Evolutionary conservation across 495 filamentous ascomycete species (phyloP).

Genomic region (Talaromyces liani): DNA sequence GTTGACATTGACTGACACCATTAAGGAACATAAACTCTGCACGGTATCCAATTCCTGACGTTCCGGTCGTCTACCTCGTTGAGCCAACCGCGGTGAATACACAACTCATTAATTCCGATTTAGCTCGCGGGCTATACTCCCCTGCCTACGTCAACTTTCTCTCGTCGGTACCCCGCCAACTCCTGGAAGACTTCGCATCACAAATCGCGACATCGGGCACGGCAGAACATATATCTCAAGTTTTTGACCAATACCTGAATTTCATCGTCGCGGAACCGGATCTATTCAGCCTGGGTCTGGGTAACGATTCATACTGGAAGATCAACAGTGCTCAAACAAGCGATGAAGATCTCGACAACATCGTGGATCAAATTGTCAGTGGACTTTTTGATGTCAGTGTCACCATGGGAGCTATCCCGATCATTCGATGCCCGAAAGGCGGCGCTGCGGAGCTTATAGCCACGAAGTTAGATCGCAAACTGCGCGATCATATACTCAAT

Average conservation of each 20-base stretch:
- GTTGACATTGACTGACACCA: conserved; percentile 8
- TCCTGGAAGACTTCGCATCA: conserved; percentile 92
- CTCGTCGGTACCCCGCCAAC: conserved; percentile 81
- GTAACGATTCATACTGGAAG: conserved; percentile 86
- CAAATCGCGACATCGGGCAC: conserved; percentile 78
- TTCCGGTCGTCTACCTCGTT: conserved; percentile 90
- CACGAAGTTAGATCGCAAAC: conserved; percentile 86
- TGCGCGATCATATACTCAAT: conserved; percentile 93
- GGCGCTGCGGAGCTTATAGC: conserved; percentile 93
- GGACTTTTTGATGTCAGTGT: conserved; percentile 95
- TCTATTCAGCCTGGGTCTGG: conserved; percentile 85
- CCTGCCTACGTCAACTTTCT: conserved; percentile 97
- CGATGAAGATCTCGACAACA: conserved; percentile 79
- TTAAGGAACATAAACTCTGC: conserved; percentile 69
- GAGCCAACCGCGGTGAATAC: conserved; percentile 81
- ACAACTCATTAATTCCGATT: conserved; percentile 74
- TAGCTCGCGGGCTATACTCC: conserved; percentile 81
- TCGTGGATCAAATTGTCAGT: conserved; percentile 85
- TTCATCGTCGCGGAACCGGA: conserved; percentile 96
- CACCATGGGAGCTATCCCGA: conserved; percentile 91
- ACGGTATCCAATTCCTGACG: conserved; percentile 89
- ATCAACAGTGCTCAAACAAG: conserved; percentile 88
- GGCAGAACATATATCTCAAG: conserved; percentile 79
- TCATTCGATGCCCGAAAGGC: conserved; percentile 86
- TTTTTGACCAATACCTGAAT: conserved; percentile 97